A percentile compares a stretch with the other conserved stretches of the same genome.
Conservation (phyloP, 139 green algal genomes). For the Coccomyxa sp. region DNA sequence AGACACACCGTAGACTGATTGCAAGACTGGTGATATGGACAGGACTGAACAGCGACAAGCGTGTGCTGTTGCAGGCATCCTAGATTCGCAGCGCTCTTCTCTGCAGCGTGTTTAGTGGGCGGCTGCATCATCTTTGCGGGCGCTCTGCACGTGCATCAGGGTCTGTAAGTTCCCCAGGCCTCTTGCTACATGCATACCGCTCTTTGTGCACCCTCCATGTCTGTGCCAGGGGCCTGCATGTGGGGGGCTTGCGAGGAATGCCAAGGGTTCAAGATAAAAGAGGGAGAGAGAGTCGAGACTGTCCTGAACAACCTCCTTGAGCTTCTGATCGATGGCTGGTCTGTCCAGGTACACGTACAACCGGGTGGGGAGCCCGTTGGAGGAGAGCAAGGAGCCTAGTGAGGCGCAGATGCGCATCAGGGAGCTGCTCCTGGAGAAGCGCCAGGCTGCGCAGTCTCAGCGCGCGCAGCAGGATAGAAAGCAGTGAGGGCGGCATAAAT, state of each 20-base stretch:
- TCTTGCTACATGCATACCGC: too few relatives aligned
- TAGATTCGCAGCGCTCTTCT: conserved; percentile 1
- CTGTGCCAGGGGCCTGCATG: too few relatives aligned
- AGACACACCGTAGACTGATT: background rate
- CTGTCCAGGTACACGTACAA: conserved; percentile 14
- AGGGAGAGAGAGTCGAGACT: too few relatives aligned
- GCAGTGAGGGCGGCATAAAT: too few relatives aligned
- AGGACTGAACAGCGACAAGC: too few relatives aligned
- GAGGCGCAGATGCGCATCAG: background rate
- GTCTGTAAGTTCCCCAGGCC: conserved; percentile 6
- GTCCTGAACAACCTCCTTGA: too few relatives aligned
- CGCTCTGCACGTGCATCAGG: conserved; percentile 7
- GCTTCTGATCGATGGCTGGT: background rate
- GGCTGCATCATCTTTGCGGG: conserved; percentile 8
- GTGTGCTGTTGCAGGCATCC: conserved; percentile 4
- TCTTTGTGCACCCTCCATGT: too few relatives aligned
- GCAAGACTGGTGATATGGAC: background rate
- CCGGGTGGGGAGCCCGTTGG: background rate
- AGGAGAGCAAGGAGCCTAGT: conserved; percentile 1
- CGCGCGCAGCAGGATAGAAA: too few relatives aligned
- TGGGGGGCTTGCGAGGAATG: too few relatives aligned
- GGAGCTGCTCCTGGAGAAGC: background rate
- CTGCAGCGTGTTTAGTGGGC: background rate
- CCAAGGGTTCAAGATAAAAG: too few relatives aligned
- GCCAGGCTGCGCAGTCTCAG: too few relatives aligned